A percentile compares a stretch with the other conserved stretches of the same genome.
phyloP scores from a whole-genome alignment of 768 basidiomycete species.

The Tulasnella sp. region DNA sequence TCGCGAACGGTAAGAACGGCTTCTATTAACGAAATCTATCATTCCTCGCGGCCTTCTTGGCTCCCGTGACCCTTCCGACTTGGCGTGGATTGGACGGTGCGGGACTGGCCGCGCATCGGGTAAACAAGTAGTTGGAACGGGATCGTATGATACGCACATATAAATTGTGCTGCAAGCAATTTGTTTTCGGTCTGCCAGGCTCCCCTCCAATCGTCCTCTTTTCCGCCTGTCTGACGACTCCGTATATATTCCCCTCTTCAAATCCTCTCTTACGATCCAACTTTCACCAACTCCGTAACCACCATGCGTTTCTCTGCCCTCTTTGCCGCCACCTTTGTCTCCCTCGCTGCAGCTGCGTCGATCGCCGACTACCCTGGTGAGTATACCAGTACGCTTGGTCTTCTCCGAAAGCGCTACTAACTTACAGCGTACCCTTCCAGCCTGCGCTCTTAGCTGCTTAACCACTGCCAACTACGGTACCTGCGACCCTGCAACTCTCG shows the following conservation, averaged over 20 bases:
- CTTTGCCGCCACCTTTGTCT: slow-evolving; percentile 46
- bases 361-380: slow-evolving; percentile 41
- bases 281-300: slow-evolving; percentile 10
- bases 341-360: slow-evolving; percentile 47
- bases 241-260: not conserved
- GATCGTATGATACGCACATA: not conserved
- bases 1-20: not conserved
- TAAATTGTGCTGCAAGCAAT: not conserved
- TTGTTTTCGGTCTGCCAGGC: not conserved
- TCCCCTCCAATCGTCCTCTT: not conserved
- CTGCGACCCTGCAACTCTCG: slow-evolving; percentile 49
- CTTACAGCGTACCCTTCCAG: not conserved
- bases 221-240: not conserved
- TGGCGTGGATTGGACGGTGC: not conserved
- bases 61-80: not conserved
- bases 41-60: not conserved
- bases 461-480: slow-evolving; percentile 41
- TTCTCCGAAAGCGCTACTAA: not conserved
- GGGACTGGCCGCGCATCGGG: not conserved
- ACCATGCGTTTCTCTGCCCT: slow-evolving; percentile 60
- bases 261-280: not conserved
- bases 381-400: not conserved
- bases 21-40: not conserved
- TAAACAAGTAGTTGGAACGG: not conserved
- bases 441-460: slow-evolving; percentile 32